Evolutionary conservation across 2,329 filamentous ascomycete species (phyloP), one percentile per base, ranked within the genome.

Genomic region (Ceratocystiopsis minuta): DNA sequence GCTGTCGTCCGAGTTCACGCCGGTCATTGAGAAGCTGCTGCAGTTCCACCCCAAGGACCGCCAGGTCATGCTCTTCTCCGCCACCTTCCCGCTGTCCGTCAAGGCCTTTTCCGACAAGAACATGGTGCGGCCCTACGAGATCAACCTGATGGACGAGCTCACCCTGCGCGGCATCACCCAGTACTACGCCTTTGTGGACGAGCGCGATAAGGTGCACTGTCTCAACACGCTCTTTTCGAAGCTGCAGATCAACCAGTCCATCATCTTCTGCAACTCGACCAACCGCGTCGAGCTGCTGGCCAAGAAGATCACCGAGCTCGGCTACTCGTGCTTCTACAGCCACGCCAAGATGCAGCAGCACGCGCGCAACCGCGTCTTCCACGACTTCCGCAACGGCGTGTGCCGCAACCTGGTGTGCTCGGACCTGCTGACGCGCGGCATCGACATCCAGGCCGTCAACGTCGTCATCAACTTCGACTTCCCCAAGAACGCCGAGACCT

Each of bases 401-500:
- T 96, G 88, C 67, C 85, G 90, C 54, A 98, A 98, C 59, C 75
- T 98, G 34, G 90, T 98, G 48, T 98, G 90, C 64, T 98, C 92
- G 3, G 90, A 98, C 64, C 70, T 98, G 34, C 73, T 98, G 49
- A 98, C 90, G 49, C 87, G 90, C 63, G 90, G 90, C 76, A 98
- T 98, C 55, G 90, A 98, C 64, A 98, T 98, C 50, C 90, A 98
- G 62, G 90, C 90, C 42, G 90, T 98, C 56, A 98, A 98, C 54
- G 90, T 98, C 43, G 90, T 98, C 57, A 98, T 98, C 74, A 98
- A 98, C 67, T 98, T 98, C 55, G 90, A 98, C 56, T 98, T 98
- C 60, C 90, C 90, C 42, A 98, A 98, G 67, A 98, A 98, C 55
- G 92, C 90, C 15, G 90, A 98, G 64, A 98, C 90, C 0, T 98